Percentiles rank a stretch among this genome's conserved stretches.
Conservation (phyloP, 1,139 yeast genomes). For the Lodderomyces theae region DNA sequence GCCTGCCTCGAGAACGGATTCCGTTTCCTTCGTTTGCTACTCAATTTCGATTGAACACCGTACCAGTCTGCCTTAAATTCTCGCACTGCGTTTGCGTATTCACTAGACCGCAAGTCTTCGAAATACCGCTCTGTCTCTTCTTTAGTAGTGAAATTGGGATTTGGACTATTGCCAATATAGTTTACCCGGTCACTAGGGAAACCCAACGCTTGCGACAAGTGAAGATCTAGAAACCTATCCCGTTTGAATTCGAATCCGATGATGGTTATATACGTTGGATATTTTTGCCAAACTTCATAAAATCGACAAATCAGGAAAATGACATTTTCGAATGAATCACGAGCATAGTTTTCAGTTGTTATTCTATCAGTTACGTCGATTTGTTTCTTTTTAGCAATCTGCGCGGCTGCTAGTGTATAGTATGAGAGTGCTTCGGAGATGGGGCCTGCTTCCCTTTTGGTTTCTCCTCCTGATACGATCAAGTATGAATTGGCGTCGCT, state of each 20-base stretch:
- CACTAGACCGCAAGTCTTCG: constrained; percentile 44
- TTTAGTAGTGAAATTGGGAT: constrained; percentile 31
- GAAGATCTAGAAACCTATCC: constrained; percentile 54
- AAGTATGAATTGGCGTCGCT: constrained; percentile 31
- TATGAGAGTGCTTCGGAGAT: constrained; percentile 65
- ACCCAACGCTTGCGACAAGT: constrained; percentile 47
- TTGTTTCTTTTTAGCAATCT: constrained; percentile 10
- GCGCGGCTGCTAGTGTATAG: constrained; percentile 31
- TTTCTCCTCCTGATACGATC: constrained; percentile 73
- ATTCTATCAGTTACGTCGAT: constrained; percentile 25
- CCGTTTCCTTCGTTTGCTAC: constrained; percentile 46
- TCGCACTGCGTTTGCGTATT: constrained; percentile 53
- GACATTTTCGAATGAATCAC: constrained; percentile 81
- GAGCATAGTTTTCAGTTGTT: constrained; percentile 63
- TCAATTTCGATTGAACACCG: constrained; percentile 46
- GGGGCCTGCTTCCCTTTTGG: constrained; percentile 53
- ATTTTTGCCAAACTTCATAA: constrained; percentile 42
- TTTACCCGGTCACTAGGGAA: constrained; percentile 32
- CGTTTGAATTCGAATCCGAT: constrained; percentile 77
- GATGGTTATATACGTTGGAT: constrained; percentile 54
- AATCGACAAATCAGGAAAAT: constrained; percentile 60
- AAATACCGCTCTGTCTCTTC: constrained; percentile 31
- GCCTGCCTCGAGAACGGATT: constrained; percentile 59
- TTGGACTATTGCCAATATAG: constrained; percentile 66
- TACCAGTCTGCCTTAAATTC: constrained; percentile 60